phyloP scores from a whole-genome alignment of 106 monocot genomes.

The Dendrobium officinale region DNA sequence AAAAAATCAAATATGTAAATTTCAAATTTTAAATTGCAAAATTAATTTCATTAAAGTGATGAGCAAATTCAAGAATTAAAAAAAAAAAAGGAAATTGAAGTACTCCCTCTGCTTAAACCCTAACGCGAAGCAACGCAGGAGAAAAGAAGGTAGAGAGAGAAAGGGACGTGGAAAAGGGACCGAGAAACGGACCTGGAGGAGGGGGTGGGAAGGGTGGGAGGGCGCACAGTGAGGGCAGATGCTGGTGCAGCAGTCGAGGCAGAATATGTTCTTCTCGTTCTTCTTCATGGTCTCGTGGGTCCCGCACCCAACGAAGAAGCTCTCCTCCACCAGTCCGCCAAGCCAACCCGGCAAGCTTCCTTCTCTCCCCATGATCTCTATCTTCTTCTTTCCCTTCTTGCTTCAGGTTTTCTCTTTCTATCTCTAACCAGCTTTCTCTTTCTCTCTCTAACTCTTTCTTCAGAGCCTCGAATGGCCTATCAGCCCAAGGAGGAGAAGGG shows the following conservation, averaged over 20 bases:
- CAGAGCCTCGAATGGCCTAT: not conserved
- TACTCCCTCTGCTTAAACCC: not conserved
- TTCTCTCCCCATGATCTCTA: constrained; percentile 9
- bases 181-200: constrained; percentile 35
- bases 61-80: no score
- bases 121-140: not conserved
- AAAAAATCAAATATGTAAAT: no score
- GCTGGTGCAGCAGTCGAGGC: constrained; percentile 52
- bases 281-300: constrained; percentile 42
- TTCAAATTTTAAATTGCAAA: no score
- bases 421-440: not conserved
- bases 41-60: no score
- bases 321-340: constrained; percentile 39
- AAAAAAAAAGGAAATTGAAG: not conserved
- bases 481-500: constrained; percentile 1
- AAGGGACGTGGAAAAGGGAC: not conserved
- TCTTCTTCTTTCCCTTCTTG: constrained; percentile 1
- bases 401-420: constrained; percentile 4
- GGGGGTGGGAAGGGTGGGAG: constrained; percentile 42
- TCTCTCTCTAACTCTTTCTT: constrained; percentile 2
- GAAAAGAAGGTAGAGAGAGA: not conserved
- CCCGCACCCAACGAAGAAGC: constrained; percentile 48
- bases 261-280: constrained; percentile 81
- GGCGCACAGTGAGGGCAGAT: constrained; percentile 62
- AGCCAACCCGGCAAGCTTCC: constrained; percentile 39